Evolutionary conservation across 2,329 filamentous ascomycete species (phyloP).

Genomic region (Colletotrichum shisoi): DNA sequence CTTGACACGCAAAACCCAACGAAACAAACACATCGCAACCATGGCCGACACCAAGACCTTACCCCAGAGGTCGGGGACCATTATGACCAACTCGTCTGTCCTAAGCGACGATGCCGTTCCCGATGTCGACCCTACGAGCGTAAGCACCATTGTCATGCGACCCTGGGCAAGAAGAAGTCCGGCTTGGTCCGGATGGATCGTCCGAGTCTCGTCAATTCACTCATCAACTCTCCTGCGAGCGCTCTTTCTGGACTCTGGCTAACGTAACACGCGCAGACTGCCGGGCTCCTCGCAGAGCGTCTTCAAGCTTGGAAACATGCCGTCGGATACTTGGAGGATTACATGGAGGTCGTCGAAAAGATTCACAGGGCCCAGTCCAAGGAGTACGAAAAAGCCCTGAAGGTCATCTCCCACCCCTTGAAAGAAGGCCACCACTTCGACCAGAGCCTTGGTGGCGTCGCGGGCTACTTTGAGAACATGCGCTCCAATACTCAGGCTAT

Average conservation of each 20-base stretch:
- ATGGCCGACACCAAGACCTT: slow-evolving; percentile 48
- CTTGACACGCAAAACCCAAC: neutral
- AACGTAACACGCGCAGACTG: slow-evolving; percentile 61
- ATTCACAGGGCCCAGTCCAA: slow-evolving; percentile 84
- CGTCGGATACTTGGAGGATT: slow-evolving; percentile 89
- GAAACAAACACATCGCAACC: slow-evolving; percentile 43
- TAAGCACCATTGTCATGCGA: slow-evolving; percentile 49
- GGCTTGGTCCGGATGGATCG: neutral
- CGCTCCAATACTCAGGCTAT: slow-evolving; percentile 90
- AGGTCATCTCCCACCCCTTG: slow-evolving; percentile 86
- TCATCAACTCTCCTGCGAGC: neutral
- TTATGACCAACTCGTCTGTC: slow-evolving; percentile 40
- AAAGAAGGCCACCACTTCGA: slow-evolving; percentile 94
- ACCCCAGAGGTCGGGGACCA: slow-evolving; percentile 59
- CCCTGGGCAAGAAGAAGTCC: neutral
- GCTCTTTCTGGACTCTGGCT: slow-evolving; percentile 8
- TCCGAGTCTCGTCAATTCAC: neutral
- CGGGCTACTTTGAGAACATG: slow-evolving; percentile 93
- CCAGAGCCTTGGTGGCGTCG: slow-evolving; percentile 83
- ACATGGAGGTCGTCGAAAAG: slow-evolving; percentile 85
- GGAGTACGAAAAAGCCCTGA: slow-evolving; percentile 93
- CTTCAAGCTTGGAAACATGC: slow-evolving; percentile 97
- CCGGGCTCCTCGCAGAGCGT: slow-evolving; percentile 83
- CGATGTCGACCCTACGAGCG: slow-evolving; percentile 65
- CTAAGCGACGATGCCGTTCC: slow-evolving; percentile 64